Base-by-base conservation (phyloP, 768 basidiomycete genomes). In the Fistulinella prunicolor region DNA sequence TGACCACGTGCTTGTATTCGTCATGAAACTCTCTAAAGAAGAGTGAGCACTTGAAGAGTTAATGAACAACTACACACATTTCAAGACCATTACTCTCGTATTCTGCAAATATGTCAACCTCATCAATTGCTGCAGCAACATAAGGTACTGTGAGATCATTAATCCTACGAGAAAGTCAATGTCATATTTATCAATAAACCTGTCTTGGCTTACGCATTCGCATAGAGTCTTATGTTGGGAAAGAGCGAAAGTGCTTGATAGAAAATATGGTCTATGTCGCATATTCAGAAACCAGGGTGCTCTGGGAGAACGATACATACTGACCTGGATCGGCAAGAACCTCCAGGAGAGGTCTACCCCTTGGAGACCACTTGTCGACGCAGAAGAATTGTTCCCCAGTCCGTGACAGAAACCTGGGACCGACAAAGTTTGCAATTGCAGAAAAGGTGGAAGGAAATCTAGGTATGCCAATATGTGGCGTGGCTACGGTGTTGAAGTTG, bases 101-200 rank as follows among this genome's bases (percentile, higher is more conserved):
- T 13, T 79, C 74, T 12, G 71, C 68, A 62, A 91, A 92, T 0
- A 80, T 75, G 64, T 94, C 86, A 51, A 76, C 66, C 0, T 70
- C 64, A 50, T 89, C 85, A 26, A 92, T 85, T 8, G 82, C 81
- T 7, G 87, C 80, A 1, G 89, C 91, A 14, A 86, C 69, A 59
- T 87, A 94, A 1, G 93, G 89, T 2, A 95, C 92, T 1, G 91
- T 91, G 3, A 70, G 47, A 57, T 94, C 92, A 56, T 85, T 82
- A 14, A 89, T 65, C 3, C 84, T 86, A 50, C 17, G 23, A 29
- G 21, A 34, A 37, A 6, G 43, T 53, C 17, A 53, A n/a, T 6
- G n/a, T 38, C 20, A 39, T 20, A 9, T 26, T 32, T 19, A 20
- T 26, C 23, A 9, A 32, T 23, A 26, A 37, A 10, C 9, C 30